A percentile compares a stretch with the other conserved stretches of the same genome.
These are phyloP conservation scores for Auxenochlorella pyrenoidosa DNA, from an alignment of 139 green algal species.

Conservation along the genomic window DNA sequence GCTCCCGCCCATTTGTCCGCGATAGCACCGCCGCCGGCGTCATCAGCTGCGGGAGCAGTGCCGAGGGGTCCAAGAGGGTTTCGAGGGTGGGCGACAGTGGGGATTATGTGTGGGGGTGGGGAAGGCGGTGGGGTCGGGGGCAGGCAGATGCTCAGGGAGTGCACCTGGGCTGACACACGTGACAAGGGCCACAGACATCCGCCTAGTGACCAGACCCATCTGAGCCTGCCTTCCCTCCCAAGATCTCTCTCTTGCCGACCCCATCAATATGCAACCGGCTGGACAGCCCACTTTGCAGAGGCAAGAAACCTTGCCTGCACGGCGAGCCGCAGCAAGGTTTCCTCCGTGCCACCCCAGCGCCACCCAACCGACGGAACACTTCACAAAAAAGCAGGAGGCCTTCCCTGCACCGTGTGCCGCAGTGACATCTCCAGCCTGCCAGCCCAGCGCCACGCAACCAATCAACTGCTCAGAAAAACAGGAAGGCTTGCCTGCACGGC, in stretches of 20 bases:
- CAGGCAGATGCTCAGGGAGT: too few relatives aligned
- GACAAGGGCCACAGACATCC: too few relatives aligned
- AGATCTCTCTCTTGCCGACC: too few relatives aligned
- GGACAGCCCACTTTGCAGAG: too few relatives aligned
- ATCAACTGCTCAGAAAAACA: too few relatives aligned
- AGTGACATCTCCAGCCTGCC: constrained; percentile 88
- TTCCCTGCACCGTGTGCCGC: constrained; percentile 59
- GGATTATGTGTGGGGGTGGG: not conserved
- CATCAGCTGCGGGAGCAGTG: constrained; percentile 80
- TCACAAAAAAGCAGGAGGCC: too few relatives aligned
- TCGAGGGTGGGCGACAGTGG: not conserved
- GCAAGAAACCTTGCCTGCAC: constrained; percentile 15
- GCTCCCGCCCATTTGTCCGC: constrained; percentile 65
- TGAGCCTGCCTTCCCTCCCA: too few relatives aligned
- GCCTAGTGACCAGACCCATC: too few relatives aligned
- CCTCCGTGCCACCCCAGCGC: constrained; percentile 88
- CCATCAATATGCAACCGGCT: too few relatives aligned
- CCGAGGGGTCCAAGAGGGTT: too few relatives aligned
- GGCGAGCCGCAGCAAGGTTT: constrained; percentile 81
- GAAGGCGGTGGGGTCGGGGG: too few relatives aligned
- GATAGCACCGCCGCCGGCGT: constrained; percentile 84
- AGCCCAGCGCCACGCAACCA: constrained; percentile 74
- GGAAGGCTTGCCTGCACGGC: constrained; percentile 37
- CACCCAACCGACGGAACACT: constrained; percentile 13
- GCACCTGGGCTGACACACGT: too few relatives aligned